phyloP scores from a whole-genome alignment of 441 rosid species.

The Corymbia citriodora region DNA sequence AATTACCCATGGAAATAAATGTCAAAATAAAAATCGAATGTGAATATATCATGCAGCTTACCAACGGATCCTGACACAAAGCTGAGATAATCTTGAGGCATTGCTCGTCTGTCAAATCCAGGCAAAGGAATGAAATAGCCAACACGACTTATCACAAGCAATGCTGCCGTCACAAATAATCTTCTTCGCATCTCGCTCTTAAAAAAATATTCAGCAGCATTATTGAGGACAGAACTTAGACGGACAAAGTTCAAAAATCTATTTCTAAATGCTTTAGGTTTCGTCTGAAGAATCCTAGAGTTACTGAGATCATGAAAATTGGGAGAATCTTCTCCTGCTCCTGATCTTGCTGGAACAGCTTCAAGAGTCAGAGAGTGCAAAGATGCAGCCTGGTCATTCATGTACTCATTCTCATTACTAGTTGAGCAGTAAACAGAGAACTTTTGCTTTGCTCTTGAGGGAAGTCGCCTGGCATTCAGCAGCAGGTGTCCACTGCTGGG shows the following conservation, averaged over 20 bases:
- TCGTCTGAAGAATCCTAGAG: conserved; percentile 12
- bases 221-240: conserved; percentile 61
- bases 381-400: conserved; percentile 29
- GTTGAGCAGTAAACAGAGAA: conserved; percentile 38
- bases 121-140: conserved; percentile 93
- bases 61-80: conserved; percentile 90
- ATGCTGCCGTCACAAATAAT: conserved; percentile 67
- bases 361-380: conserved; percentile 25
- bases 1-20: neutral
- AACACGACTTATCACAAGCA: conserved; percentile 71
- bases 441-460: conserved; percentile 12
- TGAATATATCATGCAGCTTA: conserved; percentile 21
- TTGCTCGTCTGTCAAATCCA: conserved; percentile 82
- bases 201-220: conserved; percentile 75
- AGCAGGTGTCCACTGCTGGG: conserved; percentile 8
- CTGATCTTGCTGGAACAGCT: conserved; percentile 24
- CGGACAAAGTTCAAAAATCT: conserved; percentile 73
- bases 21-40: neutral
- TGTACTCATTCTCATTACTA: conserved; percentile 28
- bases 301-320: conserved; percentile 11
- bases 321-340: conserved; percentile 15
- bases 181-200: conserved; percentile 91
- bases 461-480: conserved; percentile 17
- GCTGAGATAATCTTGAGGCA: conserved; percentile 91
- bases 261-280: conserved; percentile 55